Evolutionary conservation across 2,329 filamentous ascomycete genomes (phyloP).

Genomic region (Trichoderma sp.): DNA sequence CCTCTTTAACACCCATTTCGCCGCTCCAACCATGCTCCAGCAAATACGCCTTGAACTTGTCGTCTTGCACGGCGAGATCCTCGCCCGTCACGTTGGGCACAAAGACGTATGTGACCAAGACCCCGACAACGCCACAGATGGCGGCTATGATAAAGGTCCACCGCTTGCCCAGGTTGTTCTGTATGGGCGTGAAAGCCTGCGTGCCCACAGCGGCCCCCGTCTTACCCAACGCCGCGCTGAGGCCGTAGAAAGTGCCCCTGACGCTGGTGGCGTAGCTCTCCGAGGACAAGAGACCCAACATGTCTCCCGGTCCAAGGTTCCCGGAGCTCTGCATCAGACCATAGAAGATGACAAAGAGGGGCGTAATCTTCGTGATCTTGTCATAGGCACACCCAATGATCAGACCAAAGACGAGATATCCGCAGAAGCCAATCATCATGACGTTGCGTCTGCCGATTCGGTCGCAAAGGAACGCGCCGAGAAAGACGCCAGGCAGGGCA

Average conservation of each 20-base stretch:
- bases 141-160: conserved; percentile 58
- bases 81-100: conserved; percentile 50
- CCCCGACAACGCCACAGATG: conserved; percentile 51
- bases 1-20: conserved; percentile 43
- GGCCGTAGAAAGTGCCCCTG: conserved; percentile 53
- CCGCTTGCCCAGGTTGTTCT: conserved; percentile 48
- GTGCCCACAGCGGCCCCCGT: conserved; percentile 55
- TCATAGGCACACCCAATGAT: conserved; percentile 54
- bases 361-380: conserved; percentile 51
- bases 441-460: conserved; percentile 52
- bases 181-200: conserved; percentile 53
- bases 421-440: conserved; percentile 54
- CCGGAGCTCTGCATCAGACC: conserved; percentile 54
- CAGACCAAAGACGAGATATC: conserved; percentile 55
- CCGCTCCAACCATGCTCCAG: conserved; percentile 50
- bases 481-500: conserved; percentile 52
- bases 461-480: conserved; percentile 53
- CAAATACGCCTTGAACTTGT: conserved; percentile 49
- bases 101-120: conserved; percentile 52
- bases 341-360: conserved; percentile 56
- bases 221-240: conserved; percentile 56
- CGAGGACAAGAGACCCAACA: conserved; percentile 53
- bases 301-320: conserved; percentile 55
- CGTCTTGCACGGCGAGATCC: conserved; percentile 48
- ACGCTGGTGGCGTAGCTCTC: conserved; percentile 57